phyloP scores from a whole-genome alignment of 2,329 filamentous ascomycete species.

The Davidsoniella australis region DNA sequence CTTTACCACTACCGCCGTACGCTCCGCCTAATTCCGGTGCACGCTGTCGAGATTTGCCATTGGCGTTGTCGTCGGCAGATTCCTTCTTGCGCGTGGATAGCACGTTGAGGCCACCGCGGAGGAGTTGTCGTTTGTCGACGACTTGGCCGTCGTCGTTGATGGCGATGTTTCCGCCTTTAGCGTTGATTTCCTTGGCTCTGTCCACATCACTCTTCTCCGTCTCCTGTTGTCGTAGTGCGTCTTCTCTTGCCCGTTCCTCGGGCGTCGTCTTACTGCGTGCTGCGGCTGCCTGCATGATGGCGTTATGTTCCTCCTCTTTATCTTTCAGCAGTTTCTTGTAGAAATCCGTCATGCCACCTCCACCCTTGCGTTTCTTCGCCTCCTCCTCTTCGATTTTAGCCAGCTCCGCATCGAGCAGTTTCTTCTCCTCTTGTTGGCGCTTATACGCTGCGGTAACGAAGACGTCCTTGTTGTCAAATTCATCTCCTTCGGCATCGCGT shows the following conservation, averaged over 20 bases:
- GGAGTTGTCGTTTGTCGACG: constrained; percentile 66
- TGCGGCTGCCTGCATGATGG: constrained; percentile 51
- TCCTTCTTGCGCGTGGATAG: constrained; percentile 21
- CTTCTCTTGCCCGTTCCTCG: constrained; percentile 18
- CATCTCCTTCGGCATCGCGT: constrained; percentile 63
- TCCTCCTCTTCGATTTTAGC: constrained; percentile 45
- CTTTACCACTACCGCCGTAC: constrained; percentile 19
- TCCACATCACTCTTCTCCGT: constrained; percentile 42
- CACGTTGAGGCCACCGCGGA: constrained; percentile 61
- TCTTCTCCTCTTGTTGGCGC: constrained; percentile 61
- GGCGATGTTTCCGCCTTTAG: constrained; percentile 41
- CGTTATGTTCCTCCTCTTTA: constrained; percentile 51
- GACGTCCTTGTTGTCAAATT: constrained; percentile 67
- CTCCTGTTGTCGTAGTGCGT: constrained; percentile 13
- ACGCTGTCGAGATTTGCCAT: constrained; percentile 2
- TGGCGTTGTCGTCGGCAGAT: neutral
- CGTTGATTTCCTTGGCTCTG: constrained; percentile 48
- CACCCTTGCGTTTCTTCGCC: constrained; percentile 39
- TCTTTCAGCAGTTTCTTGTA: constrained; percentile 58
- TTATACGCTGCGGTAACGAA: constrained; percentile 77
- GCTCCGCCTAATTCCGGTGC: constrained; percentile 3
- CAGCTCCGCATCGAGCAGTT: constrained; percentile 55
- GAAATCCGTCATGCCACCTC: constrained; percentile 58
- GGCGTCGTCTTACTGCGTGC: constrained; percentile 29
- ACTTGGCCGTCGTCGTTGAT: constrained; percentile 73